A percentile compares a stretch with the other conserved stretches of the same genome.
phyloP scores from a whole-genome alignment of 2,329 filamentous ascomycete genomes.

The Talaromyces sp. region DNA sequence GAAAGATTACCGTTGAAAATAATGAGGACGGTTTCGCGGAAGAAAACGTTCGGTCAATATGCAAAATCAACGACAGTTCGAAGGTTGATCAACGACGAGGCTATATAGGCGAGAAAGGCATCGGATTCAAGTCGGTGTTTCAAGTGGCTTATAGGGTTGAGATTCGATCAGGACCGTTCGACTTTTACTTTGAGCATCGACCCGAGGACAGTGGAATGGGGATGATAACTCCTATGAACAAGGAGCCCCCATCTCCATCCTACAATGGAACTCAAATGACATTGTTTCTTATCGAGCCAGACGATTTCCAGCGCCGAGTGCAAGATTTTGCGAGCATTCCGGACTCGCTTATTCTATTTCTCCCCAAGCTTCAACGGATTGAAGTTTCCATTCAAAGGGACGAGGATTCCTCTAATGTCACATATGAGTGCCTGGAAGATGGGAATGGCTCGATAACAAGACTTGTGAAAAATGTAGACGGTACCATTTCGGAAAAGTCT shows the following conservation, averaged over 20 bases:
- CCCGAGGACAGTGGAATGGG: constrained; percentile 44
- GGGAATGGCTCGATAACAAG: background rate
- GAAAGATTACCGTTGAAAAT: background rate
- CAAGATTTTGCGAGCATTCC: background rate
- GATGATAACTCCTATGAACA: constrained; percentile 46
- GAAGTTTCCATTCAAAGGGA: background rate
- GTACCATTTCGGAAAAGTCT: background rate
- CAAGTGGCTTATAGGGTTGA: constrained; percentile 30
- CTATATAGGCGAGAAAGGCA: constrained; percentile 31
- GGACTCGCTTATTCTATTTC: background rate
- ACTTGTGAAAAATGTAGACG: background rate
- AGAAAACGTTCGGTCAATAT: background rate
- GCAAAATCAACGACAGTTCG: background rate
- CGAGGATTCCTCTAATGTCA: no score
- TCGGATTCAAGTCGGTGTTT: constrained; percentile 36
- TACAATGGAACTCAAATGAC: background rate
- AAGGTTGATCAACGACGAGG: constrained; percentile 25
- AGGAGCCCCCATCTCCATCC: constrained; percentile 20
- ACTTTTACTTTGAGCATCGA: constrained; percentile 32
- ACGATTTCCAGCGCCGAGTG: background rate
- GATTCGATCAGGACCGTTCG: constrained; percentile 37
- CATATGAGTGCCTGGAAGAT: background rate
- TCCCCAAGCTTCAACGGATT: background rate
- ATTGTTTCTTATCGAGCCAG: background rate
- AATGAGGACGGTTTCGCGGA: background rate